A percentile compares a stretch with the other conserved stretches of the same genome.
These are phyloP conservation scores for Phaffia australis DNA, from an alignment of 768 basidiomycete species.

Conservation along the genomic window DNA sequence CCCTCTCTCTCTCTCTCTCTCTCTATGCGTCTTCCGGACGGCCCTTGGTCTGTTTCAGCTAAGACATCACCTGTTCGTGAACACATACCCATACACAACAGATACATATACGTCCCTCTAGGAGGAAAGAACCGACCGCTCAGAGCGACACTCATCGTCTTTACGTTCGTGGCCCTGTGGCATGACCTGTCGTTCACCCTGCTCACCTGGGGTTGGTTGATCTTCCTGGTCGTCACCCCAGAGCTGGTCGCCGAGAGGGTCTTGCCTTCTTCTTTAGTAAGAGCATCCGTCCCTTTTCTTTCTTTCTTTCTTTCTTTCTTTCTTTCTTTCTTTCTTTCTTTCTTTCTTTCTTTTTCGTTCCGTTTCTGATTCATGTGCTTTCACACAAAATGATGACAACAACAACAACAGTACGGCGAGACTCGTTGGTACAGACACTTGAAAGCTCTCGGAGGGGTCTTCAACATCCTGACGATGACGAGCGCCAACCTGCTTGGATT, in stretches of 20 bases:
- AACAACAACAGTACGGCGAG: slow-evolving; percentile 52
- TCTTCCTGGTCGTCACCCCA: slow-evolving; percentile 78
- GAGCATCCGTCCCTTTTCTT: not conserved
- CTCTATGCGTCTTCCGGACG: not conserved
- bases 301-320: not conserved
- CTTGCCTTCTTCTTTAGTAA: slow-evolving; percentile 42
- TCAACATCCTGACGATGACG: slow-evolving; percentile 59
- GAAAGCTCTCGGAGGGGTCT: slow-evolving; percentile 66
- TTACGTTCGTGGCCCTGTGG: slow-evolving; percentile 96
- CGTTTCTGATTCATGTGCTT: too few relatives aligned
- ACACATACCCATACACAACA: slow-evolving; percentile 34
- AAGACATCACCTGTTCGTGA: not conserved
- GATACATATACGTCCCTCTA: slow-evolving; percentile 88
- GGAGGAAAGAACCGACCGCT: slow-evolving; percentile 56
- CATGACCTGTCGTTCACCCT: slow-evolving; percentile 82
- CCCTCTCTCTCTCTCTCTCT: not conserved
- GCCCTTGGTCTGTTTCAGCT: not conserved
- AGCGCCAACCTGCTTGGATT: slow-evolving; percentile 89
- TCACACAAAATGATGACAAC: too few relatives aligned
- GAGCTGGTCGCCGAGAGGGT: slow-evolving; percentile 57
- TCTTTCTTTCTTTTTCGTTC: not conserved
- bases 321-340: not conserved
- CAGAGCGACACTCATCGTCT: slow-evolving; percentile 63
- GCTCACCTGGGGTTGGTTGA: slow-evolving; percentile 93
- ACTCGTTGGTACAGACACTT: slow-evolving; percentile 73